A percentile compares a stretch with the other conserved stretches of the same genome.
Conservation (phyloP, 106 monocot species). For the Dendrobium catenatum region DNA sequence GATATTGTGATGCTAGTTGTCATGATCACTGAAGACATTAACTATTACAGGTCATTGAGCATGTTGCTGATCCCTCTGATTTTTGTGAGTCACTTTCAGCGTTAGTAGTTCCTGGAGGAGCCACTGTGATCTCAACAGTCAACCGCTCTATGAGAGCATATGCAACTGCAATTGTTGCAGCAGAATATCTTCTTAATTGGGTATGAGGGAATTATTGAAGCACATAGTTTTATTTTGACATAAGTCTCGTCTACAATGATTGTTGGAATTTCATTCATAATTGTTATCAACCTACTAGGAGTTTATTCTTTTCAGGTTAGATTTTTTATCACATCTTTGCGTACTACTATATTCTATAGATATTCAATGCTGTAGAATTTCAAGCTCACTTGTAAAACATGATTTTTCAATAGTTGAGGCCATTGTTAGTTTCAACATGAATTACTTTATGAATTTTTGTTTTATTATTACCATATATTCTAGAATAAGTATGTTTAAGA, state of each 20-base stretch:
- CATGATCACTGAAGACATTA: not conserved
- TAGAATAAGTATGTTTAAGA: not conserved
- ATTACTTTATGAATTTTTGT: not conserved
- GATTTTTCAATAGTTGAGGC: not conserved
- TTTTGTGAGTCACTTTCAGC: slow-evolving; percentile 77
- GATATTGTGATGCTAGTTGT: not conserved
- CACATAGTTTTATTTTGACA: not conserved
- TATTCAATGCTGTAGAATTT: not conserved
- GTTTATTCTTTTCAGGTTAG: not conserved
- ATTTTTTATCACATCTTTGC: not conserved
- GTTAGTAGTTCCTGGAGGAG: slow-evolving; percentile 59
- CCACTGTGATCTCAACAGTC: slow-evolving; percentile 74
- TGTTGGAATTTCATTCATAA: not conserved
- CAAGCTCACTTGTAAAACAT: not conserved
- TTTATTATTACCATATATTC: not conserved
- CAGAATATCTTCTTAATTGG: slow-evolving; percentile 95
- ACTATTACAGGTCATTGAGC: slow-evolving; percentile 83
- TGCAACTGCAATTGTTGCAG: slow-evolving; percentile 88
- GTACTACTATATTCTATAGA: not conserved
- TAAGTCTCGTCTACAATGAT: not conserved
- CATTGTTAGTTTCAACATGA: not conserved
- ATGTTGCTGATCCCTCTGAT: slow-evolving; percentile 80
- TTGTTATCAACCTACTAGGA: not conserved
- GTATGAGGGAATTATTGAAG: slow-evolving; percentile 29
- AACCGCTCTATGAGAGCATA: slow-evolving; percentile 85